Percentiles rank a stretch among this genome's conserved stretches.
phyloP scores from a whole-genome alignment of 2,329 filamentous ascomycete species.

The Aspergillus nomiae region DNA sequence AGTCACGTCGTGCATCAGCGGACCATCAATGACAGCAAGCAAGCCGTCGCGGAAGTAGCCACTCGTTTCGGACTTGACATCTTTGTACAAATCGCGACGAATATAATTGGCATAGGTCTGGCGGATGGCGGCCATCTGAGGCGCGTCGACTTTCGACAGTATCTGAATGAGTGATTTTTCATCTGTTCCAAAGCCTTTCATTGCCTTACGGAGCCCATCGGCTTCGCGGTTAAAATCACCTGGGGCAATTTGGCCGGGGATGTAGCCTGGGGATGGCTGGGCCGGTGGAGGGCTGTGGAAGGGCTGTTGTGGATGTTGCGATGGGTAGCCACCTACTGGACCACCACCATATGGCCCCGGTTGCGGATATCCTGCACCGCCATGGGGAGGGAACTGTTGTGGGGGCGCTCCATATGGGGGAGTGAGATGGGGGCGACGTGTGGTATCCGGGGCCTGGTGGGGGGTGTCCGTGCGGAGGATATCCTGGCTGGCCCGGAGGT shows the following conservation, averaged over 20 bases:
- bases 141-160: conserved; percentile 72
- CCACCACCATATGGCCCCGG: conserved; percentile 29
- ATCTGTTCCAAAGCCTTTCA: conserved; percentile 93
- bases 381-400: conserved; percentile 18
- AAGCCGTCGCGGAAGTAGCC: conserved; percentile 75
- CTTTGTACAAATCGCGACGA: conserved; percentile 69
- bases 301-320: conserved; percentile 36
- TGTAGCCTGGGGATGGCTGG: conserved; percentile 73
- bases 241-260: conserved; percentile 67
- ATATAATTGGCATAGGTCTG: conserved; percentile 66
- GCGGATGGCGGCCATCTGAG: conserved; percentile 72
- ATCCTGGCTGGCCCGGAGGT: conserved; percentile 33
- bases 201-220: conserved; percentile 72
- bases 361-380: conserved; percentile 28
- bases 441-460: conserved; percentile 9
- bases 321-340: conserved; percentile 21
- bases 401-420: conserved; percentile 19
- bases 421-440: conserved; percentile 16
- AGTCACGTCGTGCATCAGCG: conserved; percentile 74
- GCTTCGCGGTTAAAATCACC: conserved; percentile 69
- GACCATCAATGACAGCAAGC: conserved; percentile 74
- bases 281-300: conserved; percentile 49
- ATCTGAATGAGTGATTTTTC: conserved; percentile 73
- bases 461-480: conserved; percentile 26
- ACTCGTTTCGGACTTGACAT: conserved; percentile 76